These are phyloP conservation scores for Cytospora chrysosperma DNA, from an alignment of 2,329 filamentous ascomycete species.

Conservation along the genomic window DNA sequence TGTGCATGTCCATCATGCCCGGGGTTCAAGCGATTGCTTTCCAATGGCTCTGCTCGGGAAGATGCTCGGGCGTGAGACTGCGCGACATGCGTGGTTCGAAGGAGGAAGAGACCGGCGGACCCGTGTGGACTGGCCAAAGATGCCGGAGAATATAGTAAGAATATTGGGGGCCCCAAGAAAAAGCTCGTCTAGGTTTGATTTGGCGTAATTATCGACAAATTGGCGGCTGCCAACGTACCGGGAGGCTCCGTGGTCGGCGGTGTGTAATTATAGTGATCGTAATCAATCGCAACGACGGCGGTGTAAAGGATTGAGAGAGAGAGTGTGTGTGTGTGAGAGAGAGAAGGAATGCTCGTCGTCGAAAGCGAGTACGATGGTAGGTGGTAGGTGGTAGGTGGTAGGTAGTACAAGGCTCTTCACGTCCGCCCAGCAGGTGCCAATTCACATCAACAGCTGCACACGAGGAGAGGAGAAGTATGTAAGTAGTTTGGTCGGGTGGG, in stretches of 20 bases:
- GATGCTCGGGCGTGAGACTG: constrained; percentile 19
- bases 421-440: constrained; percentile 23
- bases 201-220: constrained; percentile 22
- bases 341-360: constrained; percentile 19
- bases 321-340: too few relatives aligned
- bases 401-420: constrained; percentile 10
- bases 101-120: neutral
- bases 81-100: constrained; percentile 22
- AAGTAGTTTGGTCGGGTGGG: constrained; percentile 18
- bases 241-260: constrained; percentile 16
- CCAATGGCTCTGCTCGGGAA: constrained; percentile 19
- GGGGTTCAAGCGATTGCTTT: constrained; percentile 14
- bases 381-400: neutral
- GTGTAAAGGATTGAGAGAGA: constrained; percentile 2
- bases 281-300: constrained; percentile 12
- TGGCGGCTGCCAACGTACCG: constrained; percentile 15
- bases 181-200: constrained; percentile 14
- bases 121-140: neutral
- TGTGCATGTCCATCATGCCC: constrained; percentile 21
- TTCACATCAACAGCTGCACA: constrained; percentile 12
- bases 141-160: constrained; percentile 4
- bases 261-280: constrained; percentile 13
- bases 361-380: constrained; percentile 10
- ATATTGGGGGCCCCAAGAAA: constrained; percentile 7
- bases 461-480: constrained; percentile 6